Percentiles rank a stretch among this genome's conserved stretches.
These are phyloP conservation scores for Dothistroma pini DNA, from an alignment of 2,329 filamentous ascomycete species.

Conservation along the genomic window DNA sequence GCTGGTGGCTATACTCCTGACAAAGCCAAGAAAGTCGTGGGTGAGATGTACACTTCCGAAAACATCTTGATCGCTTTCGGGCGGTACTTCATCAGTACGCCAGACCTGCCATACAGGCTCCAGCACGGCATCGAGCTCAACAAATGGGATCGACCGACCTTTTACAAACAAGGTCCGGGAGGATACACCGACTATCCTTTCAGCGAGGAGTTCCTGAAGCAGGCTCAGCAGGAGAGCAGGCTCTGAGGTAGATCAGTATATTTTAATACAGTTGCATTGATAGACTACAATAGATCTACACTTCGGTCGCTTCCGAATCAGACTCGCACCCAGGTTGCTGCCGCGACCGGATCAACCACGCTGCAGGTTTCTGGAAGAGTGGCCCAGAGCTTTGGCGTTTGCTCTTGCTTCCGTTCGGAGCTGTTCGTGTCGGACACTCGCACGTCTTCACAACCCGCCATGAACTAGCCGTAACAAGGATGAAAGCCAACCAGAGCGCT, in stretches of 20 bases:
- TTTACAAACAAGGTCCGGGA: slow-evolving; percentile 42
- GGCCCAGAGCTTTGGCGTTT: neutral
- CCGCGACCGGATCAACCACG: neutral
- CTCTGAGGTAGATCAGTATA: neutral
- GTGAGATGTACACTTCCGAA: slow-evolving; percentile 42
- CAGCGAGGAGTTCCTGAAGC: slow-evolving; percentile 32
- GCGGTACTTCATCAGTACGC: slow-evolving; percentile 48
- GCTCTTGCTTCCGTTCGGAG: neutral
- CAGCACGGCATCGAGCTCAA: slow-evolving; percentile 42
- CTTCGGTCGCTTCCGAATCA: neutral
- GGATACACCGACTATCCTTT: slow-evolving; percentile 45
- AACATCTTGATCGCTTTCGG: slow-evolving; percentile 49
- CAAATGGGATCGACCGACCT: slow-evolving; percentile 46
- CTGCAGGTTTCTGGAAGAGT: neutral
- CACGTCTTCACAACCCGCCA: neutral
- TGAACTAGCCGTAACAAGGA: neutral
- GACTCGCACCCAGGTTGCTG: neutral
- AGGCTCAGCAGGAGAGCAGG: slow-evolving; percentile 8
- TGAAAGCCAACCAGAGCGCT: neutral
- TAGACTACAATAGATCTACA: neutral
- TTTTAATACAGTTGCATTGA: neutral
- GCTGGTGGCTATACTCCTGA: slow-evolving; percentile 43
- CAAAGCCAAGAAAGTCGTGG: slow-evolving; percentile 36
- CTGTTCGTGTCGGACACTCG: neutral
- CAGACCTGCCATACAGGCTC: slow-evolving; percentile 48